Evolutionary conservation across 2,329 filamentous ascomycete species (phyloP), one percentile per base, ranked within the genome.

Genomic region (Epichloe gansuensis): DNA sequence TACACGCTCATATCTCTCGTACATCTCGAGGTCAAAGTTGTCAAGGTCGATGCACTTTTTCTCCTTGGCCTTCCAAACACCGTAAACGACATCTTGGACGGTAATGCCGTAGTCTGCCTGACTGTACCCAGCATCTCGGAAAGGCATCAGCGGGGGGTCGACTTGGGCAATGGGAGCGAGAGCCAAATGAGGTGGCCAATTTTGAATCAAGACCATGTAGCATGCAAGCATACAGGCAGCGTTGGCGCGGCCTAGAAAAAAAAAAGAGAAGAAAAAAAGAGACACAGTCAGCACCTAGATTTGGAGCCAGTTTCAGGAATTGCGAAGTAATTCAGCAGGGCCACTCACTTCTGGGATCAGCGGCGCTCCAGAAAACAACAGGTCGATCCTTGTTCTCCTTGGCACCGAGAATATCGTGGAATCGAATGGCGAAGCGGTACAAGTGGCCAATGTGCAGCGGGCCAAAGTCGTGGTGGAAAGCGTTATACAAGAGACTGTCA

Each of bases 141-240:
- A 98, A 11, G 93, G 93, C 93, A 98, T 98, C 74, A 95, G 80
- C 25, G 93, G 93, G 44, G 93, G 93, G 64, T 98, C 93, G 63
- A 94, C 86, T 71, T 98, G 93, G 6, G 93, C 89, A 64, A 98
- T 95, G 13, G 93, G 93, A 12, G 91, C 91, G 42, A 98, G 79
- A 36, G 93, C 93, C 61, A 97, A 75, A 73, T 98, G 93, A 50
- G 93, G 93, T 46, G 93, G 88, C 93, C 93, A 98, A 42, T 87
- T 88, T 71, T 98, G 93, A 61, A 98, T 95, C 58, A 98, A 73
- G 43, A 98, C 90, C 90, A 98, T 97, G 73, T 98, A 98, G 73
- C 89, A 95, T 51, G 93, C 91, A 45, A 98, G 80, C 63, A 98
- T 79, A 66, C 90, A 96, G 31, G 93, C 89, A 47, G 93, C 89